These are phyloP conservation scores for Colletotrichum tropicicola DNA, from an alignment of 2,329 filamentous ascomycete species.

Conservation along the genomic window DNA sequence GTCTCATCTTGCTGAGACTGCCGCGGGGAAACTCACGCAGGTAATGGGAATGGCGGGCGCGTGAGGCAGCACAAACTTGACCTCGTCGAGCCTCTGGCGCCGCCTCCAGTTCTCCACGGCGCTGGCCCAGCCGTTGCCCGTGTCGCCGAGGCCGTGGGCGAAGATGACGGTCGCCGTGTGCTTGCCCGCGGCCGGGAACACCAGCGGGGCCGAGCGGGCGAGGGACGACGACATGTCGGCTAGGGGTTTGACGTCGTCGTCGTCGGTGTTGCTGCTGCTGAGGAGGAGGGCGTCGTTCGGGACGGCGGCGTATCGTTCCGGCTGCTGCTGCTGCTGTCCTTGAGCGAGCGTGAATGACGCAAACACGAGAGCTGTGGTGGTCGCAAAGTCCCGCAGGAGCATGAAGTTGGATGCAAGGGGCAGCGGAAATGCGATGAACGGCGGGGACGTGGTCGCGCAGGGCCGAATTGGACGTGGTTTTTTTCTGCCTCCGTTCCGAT, in stretches of 20 bases:
- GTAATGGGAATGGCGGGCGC: constrained; percentile 89
- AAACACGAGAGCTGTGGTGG: background rate
- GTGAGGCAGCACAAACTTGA: constrained; percentile 94
- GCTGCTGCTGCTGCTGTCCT: too few relatives aligned
- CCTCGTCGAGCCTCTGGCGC: constrained; percentile 82
- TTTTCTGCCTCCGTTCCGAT: constrained; percentile 4
- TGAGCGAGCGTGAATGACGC: background rate
- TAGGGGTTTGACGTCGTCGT: background rate
- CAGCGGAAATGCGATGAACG: background rate
- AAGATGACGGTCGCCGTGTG: constrained; percentile 97
- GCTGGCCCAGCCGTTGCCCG: constrained; percentile 79
- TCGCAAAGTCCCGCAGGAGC: background rate
- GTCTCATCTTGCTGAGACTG: background rate
- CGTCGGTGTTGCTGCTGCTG: background rate
- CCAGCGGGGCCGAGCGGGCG: constrained; percentile 58
- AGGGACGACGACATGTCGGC: constrained; percentile 12
- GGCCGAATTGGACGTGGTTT: background rate
- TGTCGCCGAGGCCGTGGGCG: constrained; percentile 90
- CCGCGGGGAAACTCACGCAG: constrained; percentile 59
- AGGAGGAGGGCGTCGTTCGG: too few relatives aligned
- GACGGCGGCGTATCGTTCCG: too few relatives aligned
- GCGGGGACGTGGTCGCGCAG: background rate
- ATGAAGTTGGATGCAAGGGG: background rate
- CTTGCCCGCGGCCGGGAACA: constrained; percentile 80
- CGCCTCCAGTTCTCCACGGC: constrained; percentile 89